Conservation (phyloP, 129 eudicot species). For the Kitagawia praeruptora region DNA sequence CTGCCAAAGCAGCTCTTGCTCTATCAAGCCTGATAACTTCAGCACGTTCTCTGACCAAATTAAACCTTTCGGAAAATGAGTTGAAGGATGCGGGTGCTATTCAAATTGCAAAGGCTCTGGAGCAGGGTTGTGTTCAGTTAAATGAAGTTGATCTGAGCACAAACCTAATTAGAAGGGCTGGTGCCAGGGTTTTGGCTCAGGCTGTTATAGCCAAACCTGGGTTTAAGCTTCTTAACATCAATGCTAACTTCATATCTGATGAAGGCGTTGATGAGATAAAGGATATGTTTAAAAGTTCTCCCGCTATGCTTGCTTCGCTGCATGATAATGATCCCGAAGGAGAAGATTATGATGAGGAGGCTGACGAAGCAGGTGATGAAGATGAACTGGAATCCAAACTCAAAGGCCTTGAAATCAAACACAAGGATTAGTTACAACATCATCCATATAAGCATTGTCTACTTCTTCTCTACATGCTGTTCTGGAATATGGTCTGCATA, state of each 20-base stretch:
- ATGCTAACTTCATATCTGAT: constrained; percentile 70
- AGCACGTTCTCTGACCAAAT: constrained; percentile 37
- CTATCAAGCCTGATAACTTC: constrained; percentile 45
- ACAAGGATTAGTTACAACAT: constrained; percentile 21
- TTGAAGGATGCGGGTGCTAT: constrained; percentile 68
- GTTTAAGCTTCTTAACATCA: constrained; percentile 51
- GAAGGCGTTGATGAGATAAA: constrained; percentile 74
- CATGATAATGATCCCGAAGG: constrained; percentile 90
- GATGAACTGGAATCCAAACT: constrained; percentile 50
- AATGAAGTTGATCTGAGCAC: constrained; percentile 62
- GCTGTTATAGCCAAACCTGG: constrained; percentile 48
- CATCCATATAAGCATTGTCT: background rate
- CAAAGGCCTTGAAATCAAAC: constrained; percentile 60
- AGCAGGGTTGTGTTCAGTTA: constrained; percentile 44
- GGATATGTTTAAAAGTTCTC: constrained; percentile 36
- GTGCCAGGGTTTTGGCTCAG: constrained; percentile 71
- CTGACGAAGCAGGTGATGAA: constrained; percentile 30
- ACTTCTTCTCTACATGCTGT: background rate
- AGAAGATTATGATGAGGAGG: constrained; percentile 42
- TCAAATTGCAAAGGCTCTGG: constrained; percentile 52
- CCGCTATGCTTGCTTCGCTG: constrained; percentile 47
- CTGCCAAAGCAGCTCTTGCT: constrained; percentile 46
- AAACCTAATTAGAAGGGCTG: constrained; percentile 62
- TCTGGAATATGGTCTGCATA: background rate
- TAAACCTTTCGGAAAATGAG: constrained; percentile 61